phyloP scores from a whole-genome alignment of 2,329 filamentous ascomycete genomes.

The Zasmidium citrigriseum region DNA sequence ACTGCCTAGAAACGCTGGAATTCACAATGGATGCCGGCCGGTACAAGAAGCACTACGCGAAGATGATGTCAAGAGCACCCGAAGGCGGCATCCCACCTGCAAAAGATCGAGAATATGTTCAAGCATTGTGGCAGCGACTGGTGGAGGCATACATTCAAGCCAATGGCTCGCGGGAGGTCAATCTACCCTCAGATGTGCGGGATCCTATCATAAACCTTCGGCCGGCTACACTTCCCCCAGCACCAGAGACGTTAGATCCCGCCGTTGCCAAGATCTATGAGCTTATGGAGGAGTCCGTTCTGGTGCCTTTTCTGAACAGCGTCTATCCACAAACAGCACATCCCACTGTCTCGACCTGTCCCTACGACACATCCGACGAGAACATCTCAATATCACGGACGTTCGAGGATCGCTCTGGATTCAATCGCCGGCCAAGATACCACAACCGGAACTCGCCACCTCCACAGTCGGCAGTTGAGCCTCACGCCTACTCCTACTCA shows the following conservation, averaged over 20 bases:
- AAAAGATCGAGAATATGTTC: constrained; percentile 67
- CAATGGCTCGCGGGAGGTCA: constrained; percentile 83
- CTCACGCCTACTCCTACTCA: constrained; percentile 29
- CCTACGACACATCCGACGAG: constrained; percentile 43
- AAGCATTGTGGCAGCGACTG: constrained; percentile 81
- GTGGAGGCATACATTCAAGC: constrained; percentile 88
- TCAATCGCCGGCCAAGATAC: constrained; percentile 24
- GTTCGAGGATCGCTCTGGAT: constrained; percentile 39
- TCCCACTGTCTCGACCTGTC: constrained; percentile 41
- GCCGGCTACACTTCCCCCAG: constrained; percentile 62
- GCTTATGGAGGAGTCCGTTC: constrained; percentile 94
- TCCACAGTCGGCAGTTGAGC: constrained; percentile 30
- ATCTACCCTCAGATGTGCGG: constrained; percentile 81
- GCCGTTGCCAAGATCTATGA: constrained; percentile 90
- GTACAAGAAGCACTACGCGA: constrained; percentile 69
- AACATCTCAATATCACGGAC: constrained; percentile 36
- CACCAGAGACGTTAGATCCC: constrained; percentile 74
- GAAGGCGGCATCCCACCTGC: constrained; percentile 50
- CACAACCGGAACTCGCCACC: constrained; percentile 36
- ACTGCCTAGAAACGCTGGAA: constrained; percentile 93
- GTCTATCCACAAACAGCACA: constrained; percentile 53
- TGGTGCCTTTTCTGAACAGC: constrained; percentile 86
- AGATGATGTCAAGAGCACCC: constrained; percentile 55
- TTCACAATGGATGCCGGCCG: constrained; percentile 93
- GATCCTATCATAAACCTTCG: constrained; percentile 72